phyloP scores from a whole-genome alignment of 2,329 filamentous ascomycete species.

The Pleoardoris graminearum region DNA sequence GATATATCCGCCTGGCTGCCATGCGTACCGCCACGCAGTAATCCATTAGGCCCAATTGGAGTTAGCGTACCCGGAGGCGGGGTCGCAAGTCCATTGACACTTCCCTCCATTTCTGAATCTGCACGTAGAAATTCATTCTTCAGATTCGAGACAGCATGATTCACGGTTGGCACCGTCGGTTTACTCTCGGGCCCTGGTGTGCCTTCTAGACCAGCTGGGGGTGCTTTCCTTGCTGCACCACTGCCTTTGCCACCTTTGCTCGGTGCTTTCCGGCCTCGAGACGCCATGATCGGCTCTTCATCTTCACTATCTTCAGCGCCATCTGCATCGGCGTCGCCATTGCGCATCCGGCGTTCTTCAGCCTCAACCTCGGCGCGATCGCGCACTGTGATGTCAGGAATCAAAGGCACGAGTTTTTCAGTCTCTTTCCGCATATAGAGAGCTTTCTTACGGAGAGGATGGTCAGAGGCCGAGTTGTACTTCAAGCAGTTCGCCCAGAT shows the following conservation, averaged over 20 bases:
- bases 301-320: constrained; percentile 91
- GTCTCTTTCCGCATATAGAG: constrained; percentile 97
- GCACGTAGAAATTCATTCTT: constrained; percentile 59
- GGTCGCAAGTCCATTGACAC: constrained; percentile 81
- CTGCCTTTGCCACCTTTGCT: constrained; percentile 72
- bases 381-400: constrained; percentile 87
- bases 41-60: constrained; percentile 70
- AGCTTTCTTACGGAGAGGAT: constrained; percentile 88
- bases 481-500: constrained; percentile 98
- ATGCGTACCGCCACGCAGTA: constrained; percentile 58
- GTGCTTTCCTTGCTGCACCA: constrained; percentile 69
- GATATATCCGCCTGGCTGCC: constrained; percentile 81
- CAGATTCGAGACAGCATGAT: constrained; percentile 53
- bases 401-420: constrained; percentile 91
- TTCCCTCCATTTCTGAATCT: constrained; percentile 83
- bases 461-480: constrained; percentile 88
- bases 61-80: constrained; percentile 79
- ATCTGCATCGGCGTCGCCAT: constrained; percentile 77
- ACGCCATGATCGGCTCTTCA: constrained; percentile 93
- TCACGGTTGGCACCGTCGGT: constrained; percentile 64
- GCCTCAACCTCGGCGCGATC: constrained; percentile 90
- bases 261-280: constrained; percentile 84
- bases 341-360: constrained; percentile 73
- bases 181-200: constrained; percentile 78
- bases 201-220: constrained; percentile 72